Evolutionary conservation across 768 basidiomycete genomes (phyloP).

Genomic region (Saitozyma sp.): DNA sequence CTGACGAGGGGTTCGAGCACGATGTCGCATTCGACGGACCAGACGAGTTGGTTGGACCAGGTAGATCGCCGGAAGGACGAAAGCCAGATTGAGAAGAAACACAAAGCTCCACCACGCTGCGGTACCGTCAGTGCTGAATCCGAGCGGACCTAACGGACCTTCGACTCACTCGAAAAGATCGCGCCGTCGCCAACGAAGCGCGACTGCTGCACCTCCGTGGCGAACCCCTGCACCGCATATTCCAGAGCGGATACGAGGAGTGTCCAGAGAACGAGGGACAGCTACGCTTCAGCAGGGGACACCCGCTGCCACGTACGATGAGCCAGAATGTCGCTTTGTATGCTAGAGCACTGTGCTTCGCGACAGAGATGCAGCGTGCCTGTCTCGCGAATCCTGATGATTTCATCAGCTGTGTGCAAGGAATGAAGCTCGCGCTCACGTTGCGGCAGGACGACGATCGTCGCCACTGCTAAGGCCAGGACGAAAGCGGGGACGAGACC

Average conservation of each 20-base stretch:
- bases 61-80: slow-evolving; percentile 69
- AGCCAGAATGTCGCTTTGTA: slow-evolving; percentile 27
- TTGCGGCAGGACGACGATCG: slow-evolving; percentile 53
- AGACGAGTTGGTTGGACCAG: slow-evolving; percentile 70
- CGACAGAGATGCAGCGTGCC: too few species aligned
- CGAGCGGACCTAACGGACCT: too few species aligned
- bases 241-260: slow-evolving; percentile 68
- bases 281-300: too few species aligned
- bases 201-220: slow-evolving; percentile 47
- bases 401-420: not conserved
- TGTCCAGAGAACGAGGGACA: slow-evolving; percentile 64
- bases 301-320: slow-evolving; percentile 11
- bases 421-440: too few species aligned
- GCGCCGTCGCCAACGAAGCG: slow-evolving; percentile 66
- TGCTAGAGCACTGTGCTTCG: slow-evolving; percentile 2
- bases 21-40: slow-evolving; percentile 61
- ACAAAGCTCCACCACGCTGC: slow-evolving; percentile 43
- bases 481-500: slow-evolving; percentile 68
- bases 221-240: slow-evolving; percentile 66
- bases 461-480: slow-evolving; percentile 62
- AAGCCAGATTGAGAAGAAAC: slow-evolving; percentile 62
- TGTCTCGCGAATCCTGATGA: slow-evolving; percentile 3
- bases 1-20: slow-evolving; percentile 74
- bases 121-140: slow-evolving; percentile 53
- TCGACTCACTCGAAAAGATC: slow-evolving; percentile 68